These are phyloP conservation scores for Pleurotus djamor DNA, from an alignment of 768 basidiomycete species.

Conservation along the genomic window DNA sequence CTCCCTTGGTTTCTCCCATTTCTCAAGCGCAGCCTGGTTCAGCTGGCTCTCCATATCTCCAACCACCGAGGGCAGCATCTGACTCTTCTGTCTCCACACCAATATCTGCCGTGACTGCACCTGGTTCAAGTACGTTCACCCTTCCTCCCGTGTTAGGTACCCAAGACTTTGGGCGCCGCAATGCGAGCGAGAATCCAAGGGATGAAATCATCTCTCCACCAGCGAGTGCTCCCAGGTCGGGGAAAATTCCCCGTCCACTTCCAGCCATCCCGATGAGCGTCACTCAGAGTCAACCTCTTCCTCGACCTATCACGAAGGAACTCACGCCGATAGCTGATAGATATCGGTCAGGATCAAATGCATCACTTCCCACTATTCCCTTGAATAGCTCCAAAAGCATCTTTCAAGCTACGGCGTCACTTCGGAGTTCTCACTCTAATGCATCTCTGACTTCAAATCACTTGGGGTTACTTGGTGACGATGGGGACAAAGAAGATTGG, in stretches of 20 bases:
- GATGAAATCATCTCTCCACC: not conserved
- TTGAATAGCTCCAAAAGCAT: slow-evolving; percentile 8
- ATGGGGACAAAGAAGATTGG: slow-evolving; percentile 63
- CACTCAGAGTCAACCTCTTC: not conserved
- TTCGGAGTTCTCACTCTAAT: slow-evolving; percentile 9
- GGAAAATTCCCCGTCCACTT: not conserved
- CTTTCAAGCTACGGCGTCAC: slow-evolving; percentile 6
- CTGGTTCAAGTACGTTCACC: slow-evolving; percentile 43
- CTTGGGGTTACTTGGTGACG: slow-evolving; percentile 44
- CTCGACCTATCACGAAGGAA: not conserved
- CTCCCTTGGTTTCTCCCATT: slow-evolving; percentile 33
- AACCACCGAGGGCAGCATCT: slow-evolving; percentile 34
- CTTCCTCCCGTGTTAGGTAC: slow-evolving; percentile 60
- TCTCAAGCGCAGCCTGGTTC: slow-evolving; percentile 18
- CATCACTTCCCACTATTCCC: slow-evolving; percentile 5
- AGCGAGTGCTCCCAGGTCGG: not conserved
- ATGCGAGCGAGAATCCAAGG: slow-evolving; percentile 28
- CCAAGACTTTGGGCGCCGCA: slow-evolving; percentile 44
- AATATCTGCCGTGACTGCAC: slow-evolving; percentile 56
- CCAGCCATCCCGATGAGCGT: not conserved
- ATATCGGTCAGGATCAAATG: slow-evolving; percentile 11
- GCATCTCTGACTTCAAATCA: slow-evolving; percentile 37
- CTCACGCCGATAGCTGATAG: slow-evolving; percentile 11
- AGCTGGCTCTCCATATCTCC: slow-evolving; percentile 23
- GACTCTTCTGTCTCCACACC: slow-evolving; percentile 51